Conservation (phyloP, 1,139 yeast genomes). For the Geotrichum candidum region DNA sequence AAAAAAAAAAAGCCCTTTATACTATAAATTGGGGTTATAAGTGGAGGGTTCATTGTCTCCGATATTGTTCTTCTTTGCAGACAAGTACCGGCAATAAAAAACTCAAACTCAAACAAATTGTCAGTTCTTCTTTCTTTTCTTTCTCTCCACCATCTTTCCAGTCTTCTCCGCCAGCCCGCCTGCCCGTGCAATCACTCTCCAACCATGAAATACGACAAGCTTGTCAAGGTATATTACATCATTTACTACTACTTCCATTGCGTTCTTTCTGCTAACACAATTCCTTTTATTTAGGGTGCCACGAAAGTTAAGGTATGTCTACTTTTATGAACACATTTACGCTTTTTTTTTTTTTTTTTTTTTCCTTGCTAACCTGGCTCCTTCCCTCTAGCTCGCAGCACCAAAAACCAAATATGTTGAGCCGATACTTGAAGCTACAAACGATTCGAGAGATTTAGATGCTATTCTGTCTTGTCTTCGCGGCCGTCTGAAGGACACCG, state of each 20-base stretch:
- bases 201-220: slow-evolving; percentile 40
- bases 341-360: neutral
- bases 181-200: neutral
- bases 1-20: neutral
- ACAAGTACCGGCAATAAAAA: too few relatives aligned
- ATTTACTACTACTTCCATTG: neutral
- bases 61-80: neutral
- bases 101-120: too few relatives aligned
- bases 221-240: slow-evolving; percentile 45
- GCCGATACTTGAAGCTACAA: slow-evolving; percentile 80
- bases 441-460: slow-evolving; percentile 52
- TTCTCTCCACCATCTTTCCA: neutral
- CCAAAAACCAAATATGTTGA: slow-evolving; percentile 94
- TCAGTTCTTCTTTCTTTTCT: neutral
- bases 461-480: slow-evolving; percentile 63
- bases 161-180: neutral
- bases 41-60: neutral
- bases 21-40: neutral
- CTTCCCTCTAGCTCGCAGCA: slow-evolving; percentile 66
- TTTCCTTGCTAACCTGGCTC: neutral
- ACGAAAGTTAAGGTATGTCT: slow-evolving; percentile 50
- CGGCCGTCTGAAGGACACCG: slow-evolving; percentile 60
- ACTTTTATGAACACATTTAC: slow-evolving; percentile 14
- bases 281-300: slow-evolving; percentile 42
- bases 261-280: slow-evolving; percentile 3